Base-by-base conservation (phyloP, 108 stramenopile species). In the Discostella pseudostelligera region DNA sequence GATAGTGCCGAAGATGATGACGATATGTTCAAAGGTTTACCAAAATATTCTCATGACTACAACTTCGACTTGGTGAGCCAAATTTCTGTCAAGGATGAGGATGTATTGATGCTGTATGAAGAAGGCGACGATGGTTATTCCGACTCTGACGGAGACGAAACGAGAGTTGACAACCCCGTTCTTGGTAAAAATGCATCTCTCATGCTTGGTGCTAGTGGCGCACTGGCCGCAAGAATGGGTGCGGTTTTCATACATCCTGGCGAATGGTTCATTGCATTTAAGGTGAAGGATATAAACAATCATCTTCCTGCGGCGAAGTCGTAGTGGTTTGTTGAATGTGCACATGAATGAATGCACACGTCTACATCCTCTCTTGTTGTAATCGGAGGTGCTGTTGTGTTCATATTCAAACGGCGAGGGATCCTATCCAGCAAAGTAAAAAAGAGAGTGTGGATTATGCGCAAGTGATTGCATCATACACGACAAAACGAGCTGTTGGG, bases 71-170 rank as follows among this genome's bases (percentile, higher is more conserved):
- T 29, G 26, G 26, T 28, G 0, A 51, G 26, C 21, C 22, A 51
- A 14, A 25, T 22, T 12, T 20, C 50, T 9, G 1, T 28, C 10
- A 3, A 51, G 7, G 50, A 51, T 25, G 50, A 51, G 49, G 49
- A 49, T 49, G 49, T 49, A 16, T 49, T 49, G 49, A 6, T 2
- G 19, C 49, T 49, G 49, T 49, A 22, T 25, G 49, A 49, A 25
- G 49, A 49, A 25, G 49, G 49, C 49, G 22, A 49, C 49, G 21
- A 49, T 12, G 32, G 32, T 5, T 32, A 32, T 5, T 32, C 32
- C 32, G 22, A 49, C 49, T 49, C 49, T 22, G 49, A 49, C 8
- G 32, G 32, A 32, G 2, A 49, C 25, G 21, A 49, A 25, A 21
- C 8, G 24, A 24, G 5, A 3, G 4, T 49, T 20, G 22, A 49